A percentile compares a stretch with the other conserved stretches of the same genome.
phyloP scores from a whole-genome alignment of 1,139 yeast genomes.

The Geotrichum fermentans region DNA sequence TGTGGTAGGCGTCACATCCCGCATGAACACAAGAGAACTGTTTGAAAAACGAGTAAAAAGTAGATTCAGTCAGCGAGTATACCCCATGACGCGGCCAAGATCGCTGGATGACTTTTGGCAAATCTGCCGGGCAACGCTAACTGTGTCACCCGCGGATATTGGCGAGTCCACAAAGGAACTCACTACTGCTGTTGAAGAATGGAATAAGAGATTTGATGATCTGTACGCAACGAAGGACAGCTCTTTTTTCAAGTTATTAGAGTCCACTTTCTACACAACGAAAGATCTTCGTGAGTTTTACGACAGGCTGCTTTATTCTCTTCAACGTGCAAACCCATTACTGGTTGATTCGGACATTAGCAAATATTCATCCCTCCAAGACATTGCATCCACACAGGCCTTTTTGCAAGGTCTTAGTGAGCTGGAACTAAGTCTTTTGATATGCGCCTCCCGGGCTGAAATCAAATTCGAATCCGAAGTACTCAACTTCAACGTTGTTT shows the following conservation, averaged over 20 bases:
- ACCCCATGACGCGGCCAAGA: slow-evolving; percentile 52
- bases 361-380: slow-evolving; percentile 22
- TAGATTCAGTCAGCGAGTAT: slow-evolving; percentile 76
- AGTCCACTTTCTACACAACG: slow-evolving; percentile 52
- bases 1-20: slow-evolving; percentile 74
- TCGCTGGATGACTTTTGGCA: slow-evolving; percentile 37
- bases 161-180: neutral
- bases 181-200: slow-evolving; percentile 9
- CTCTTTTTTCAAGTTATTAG: slow-evolving; percentile 38
- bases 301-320: slow-evolving; percentile 47
- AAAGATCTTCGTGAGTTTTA: slow-evolving; percentile 57
- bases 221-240: slow-evolving; percentile 33
- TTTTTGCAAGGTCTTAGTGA: slow-evolving; percentile 51
- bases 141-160: neutral
- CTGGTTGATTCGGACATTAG: slow-evolving; percentile 38
- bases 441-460: slow-evolving; percentile 69
- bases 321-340: slow-evolving; percentile 37
- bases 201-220: slow-evolving; percentile 21
- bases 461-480: slow-evolving; percentile 52
- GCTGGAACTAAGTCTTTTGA: slow-evolving; percentile 60
- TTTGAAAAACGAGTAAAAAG: slow-evolving; percentile 89
- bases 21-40: slow-evolving; percentile 69
- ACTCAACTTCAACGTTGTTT: slow-evolving; percentile 67
- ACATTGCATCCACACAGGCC: slow-evolving; percentile 37
- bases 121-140: slow-evolving; percentile 29